phyloP scores from a whole-genome alignment of 2,329 filamentous ascomycete genomes.

The Aspergillus pseudonomiae region DNA sequence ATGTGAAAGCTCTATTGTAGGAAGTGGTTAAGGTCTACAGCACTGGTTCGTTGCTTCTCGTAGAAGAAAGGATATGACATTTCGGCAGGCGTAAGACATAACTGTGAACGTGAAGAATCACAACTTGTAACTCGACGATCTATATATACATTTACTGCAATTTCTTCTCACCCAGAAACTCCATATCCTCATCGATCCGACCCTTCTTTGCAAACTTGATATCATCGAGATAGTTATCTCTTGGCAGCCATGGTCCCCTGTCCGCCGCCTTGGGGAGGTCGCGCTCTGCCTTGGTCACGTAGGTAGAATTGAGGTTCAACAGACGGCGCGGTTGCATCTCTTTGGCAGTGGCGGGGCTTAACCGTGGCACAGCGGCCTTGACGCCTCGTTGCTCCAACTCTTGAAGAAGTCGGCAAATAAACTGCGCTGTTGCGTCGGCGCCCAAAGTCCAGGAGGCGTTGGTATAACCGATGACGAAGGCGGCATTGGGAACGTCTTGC shows the following conservation, averaged over 20 bases:
- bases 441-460: constrained; percentile 51
- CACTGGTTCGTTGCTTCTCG: no score
- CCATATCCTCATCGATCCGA: constrained; percentile 36
- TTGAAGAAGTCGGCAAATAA: constrained; percentile 42
- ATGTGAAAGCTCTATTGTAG: not conserved
- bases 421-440: constrained; percentile 46
- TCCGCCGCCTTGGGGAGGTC: constrained; percentile 43
- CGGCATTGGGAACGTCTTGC: constrained; percentile 48
- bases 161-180: constrained; percentile 26
- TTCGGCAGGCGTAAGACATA: not conserved
- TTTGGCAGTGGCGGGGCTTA: constrained; percentile 21
- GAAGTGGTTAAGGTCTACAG: not conserved
- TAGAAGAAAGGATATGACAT: not conserved
- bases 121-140: not conserved
- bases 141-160: not conserved
- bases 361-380: constrained; percentile 32
- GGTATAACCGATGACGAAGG: constrained; percentile 47
- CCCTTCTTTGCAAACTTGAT: constrained; percentile 43
- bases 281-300: constrained; percentile 39
- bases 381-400: constrained; percentile 31
- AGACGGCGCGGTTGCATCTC: constrained; percentile 33
- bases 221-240: constrained; percentile 44
- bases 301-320: constrained; percentile 46
- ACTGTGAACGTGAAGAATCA: not conserved
- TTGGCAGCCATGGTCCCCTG: constrained; percentile 43